phyloP scores from a whole-genome alignment of 1,284 basidiomycete species.

The Pascua sp. region DNA sequence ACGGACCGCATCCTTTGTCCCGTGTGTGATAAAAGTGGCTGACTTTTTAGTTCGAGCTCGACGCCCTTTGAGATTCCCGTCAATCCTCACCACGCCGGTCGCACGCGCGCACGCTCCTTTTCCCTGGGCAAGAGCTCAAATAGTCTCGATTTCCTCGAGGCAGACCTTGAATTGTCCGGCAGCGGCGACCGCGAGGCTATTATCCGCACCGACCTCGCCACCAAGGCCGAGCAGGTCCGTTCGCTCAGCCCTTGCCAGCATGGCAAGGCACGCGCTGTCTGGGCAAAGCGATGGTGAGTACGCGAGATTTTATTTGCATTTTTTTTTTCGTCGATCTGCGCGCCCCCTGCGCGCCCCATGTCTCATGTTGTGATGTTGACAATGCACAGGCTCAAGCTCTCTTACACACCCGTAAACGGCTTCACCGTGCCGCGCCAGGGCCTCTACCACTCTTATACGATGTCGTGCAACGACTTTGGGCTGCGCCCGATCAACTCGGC shows the following conservation, averaged over 20 bases:
- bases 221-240: slow-evolving; percentile 18
- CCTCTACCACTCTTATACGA: slow-evolving; percentile 84
- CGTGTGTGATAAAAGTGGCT: background rate
- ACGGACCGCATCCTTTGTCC: background rate
- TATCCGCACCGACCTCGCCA: slow-evolving; percentile 26
- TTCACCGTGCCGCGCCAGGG: slow-evolving; percentile 68
- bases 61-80: slow-evolving; percentile 18
- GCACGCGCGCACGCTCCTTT: slow-evolving; percentile 19
- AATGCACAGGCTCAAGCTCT: slow-evolving; percentile 32
- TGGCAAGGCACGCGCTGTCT: slow-evolving; percentile 35
- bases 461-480: slow-evolving; percentile 61
- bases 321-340: background rate
- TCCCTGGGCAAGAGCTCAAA: slow-evolving; percentile 20
- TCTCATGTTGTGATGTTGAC: background rate
- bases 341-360: background rate
- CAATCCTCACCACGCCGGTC: slow-evolving; percentile 4
- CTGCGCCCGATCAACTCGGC: slow-evolving; percentile 79
- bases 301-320: background rate
- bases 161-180: slow-evolving; percentile 23
- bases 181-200: slow-evolving; percentile 29
- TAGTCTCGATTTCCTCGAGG: slow-evolving; percentile 19
- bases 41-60: slow-evolving; percentile 13
- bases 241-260: slow-evolving; percentile 26
- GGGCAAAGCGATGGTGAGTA: slow-evolving; percentile 42
- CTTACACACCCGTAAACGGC: slow-evolving; percentile 29